Evolutionary conservation across 768 basidiomycete species (phyloP).

Genomic region (Suillus brevipes): DNA sequence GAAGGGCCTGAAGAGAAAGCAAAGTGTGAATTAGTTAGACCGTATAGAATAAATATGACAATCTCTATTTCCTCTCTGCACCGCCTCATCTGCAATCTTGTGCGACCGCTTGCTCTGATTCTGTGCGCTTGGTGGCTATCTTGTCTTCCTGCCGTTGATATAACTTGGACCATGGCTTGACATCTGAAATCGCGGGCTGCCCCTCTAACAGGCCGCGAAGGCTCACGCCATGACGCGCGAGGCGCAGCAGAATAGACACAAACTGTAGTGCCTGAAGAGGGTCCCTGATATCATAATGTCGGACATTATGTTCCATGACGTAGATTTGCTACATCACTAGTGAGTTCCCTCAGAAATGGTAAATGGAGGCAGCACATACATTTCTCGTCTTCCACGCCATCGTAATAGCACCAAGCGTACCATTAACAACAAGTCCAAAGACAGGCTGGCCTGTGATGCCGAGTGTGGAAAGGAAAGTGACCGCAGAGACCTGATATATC

Average conservation of each 20-base stretch:
- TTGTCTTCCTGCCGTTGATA: not conserved
- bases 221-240: not conserved
- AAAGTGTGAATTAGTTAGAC: no score
- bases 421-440: not conserved
- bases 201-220: not conserved
- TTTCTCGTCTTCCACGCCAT: not conserved
- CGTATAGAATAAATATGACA: no score
- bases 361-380: not conserved
- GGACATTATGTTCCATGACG: not conserved
- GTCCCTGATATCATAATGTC: not conserved
- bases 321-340: not conserved
- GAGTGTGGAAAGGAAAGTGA: not conserved
- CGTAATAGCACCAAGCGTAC: not conserved
- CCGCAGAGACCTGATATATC: not conserved
- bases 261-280: not conserved
- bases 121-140: not conserved
- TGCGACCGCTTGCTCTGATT: not conserved
- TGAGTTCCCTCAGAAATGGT: not conserved
- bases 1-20: no score
- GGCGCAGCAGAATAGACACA: not conserved
- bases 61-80: accelerated
- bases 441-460: slow-evolving; percentile 2
- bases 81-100: no score
- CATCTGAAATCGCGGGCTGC: not conserved
- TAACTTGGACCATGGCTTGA: not conserved